Conservation (phyloP, 2,329 filamentous ascomycete species). For the Venturiaceae sp. region DNA sequence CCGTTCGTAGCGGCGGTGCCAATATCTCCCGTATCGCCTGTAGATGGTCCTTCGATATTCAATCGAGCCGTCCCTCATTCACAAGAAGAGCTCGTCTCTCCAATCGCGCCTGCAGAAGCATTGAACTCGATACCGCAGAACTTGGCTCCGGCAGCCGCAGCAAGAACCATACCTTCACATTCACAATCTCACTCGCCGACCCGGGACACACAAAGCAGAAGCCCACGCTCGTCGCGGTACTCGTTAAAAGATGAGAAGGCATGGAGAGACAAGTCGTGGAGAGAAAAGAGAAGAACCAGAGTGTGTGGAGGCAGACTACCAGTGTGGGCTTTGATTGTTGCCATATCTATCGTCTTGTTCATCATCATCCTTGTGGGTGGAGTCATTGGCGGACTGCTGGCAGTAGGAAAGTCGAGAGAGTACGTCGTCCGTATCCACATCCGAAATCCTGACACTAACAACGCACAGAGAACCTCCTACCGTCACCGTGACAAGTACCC, state of each 20-base stretch:
- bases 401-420: conserved; percentile 26
- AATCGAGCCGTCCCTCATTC: background rate
- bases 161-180: background rate
- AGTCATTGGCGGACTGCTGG: conserved; percentile 43
- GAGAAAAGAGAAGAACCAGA: conserved; percentile 32
- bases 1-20: background rate
- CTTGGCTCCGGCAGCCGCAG: background rate
- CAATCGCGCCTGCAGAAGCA: background rate
- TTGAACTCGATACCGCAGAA: background rate
- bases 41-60: background rate
- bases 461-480: conserved; percentile 12
- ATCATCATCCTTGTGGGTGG: conserved; percentile 40
- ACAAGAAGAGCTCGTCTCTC: background rate
- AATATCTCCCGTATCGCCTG: background rate
- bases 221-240: background rate
- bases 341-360: conserved; percentile 36
- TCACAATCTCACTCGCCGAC: background rate
- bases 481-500: conserved; percentile 38
- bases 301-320: conserved; percentile 27
- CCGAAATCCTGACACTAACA: background rate
- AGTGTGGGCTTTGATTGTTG: conserved; percentile 38
- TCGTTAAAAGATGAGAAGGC: conserved; percentile 18
- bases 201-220: background rate
- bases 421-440: conserved; percentile 13
- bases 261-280: conserved; percentile 15